phyloP scores from a whole-genome alignment of 305 asterid species.

The Ilex paraguariensis region DNA sequence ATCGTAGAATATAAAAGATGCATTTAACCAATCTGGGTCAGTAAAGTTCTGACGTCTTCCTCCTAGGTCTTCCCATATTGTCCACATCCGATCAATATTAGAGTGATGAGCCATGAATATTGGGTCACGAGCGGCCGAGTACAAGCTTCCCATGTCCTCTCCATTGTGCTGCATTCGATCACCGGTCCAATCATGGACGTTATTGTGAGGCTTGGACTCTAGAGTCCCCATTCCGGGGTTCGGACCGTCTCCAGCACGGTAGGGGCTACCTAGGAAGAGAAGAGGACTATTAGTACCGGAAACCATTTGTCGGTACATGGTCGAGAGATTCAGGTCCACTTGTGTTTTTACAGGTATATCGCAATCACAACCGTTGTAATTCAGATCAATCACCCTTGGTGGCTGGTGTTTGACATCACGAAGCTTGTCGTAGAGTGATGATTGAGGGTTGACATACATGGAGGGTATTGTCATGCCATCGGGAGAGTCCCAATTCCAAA shows the following conservation, averaged over 20 bases:
- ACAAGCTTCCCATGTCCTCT: conserved; percentile 69
- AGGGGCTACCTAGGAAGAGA: conserved; percentile 53
- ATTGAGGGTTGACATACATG: conserved; percentile 1
- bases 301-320: conserved; percentile 66
- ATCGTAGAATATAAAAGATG: conserved; percentile 61
- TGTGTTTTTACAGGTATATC: conserved; percentile 2
- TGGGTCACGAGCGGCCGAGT: conserved; percentile 82
- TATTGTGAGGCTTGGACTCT: conserved; percentile 48
- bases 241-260: conserved; percentile 39
- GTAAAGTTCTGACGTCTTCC: conserved; percentile 51
- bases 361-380: conserved; percentile 8
- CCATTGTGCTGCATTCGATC: conserved; percentile 37
- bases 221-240: conserved; percentile 49
- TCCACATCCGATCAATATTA: conserved; percentile 76
- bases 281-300: conserved; percentile 30
- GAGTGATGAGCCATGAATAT: conserved; percentile 70
- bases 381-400: conserved; percentile 12
- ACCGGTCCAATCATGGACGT: conserved; percentile 61
- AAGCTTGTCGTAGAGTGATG: conserved; percentile 14
- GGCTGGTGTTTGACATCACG: conserved; percentile 21
- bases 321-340: conserved; percentile 23
- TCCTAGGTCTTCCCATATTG: conserved; percentile 60
- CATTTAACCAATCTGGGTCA: conserved; percentile 46
- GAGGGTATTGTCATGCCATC: conserved; percentile 21
- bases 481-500: conserved; percentile 25